phyloP scores from a whole-genome alignment of 108 stramenopile genomes.

The Cylindrotheca closterium region DNA sequence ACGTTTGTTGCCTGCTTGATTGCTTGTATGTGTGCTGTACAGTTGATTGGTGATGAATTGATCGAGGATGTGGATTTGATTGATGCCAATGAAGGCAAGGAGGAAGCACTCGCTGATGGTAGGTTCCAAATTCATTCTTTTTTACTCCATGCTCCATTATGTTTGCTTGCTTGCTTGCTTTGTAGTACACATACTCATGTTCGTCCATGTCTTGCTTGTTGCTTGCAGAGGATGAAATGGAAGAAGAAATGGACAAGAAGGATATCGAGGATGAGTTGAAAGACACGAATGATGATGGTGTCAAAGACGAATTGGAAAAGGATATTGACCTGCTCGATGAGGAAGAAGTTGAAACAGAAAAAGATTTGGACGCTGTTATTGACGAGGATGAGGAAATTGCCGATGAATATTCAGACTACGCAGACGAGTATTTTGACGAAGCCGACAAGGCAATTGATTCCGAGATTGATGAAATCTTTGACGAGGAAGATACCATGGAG shows the following conservation, averaged over 20 bases:
- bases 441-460: constrained; percentile 9
- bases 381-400: constrained; percentile 15
- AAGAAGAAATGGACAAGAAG: neutral
- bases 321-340: constrained; percentile 17
- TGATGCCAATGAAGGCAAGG: constrained; percentile 28
- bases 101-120: constrained; percentile 5
- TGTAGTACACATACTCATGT: too few species aligned
- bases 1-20: too few species aligned
- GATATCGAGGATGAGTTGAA: constrained; percentile 7
- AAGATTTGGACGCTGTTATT: constrained; percentile 24
- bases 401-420: constrained; percentile 14
- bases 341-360: constrained; percentile 22
- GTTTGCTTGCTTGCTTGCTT: too few species aligned
- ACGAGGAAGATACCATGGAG: constrained; percentile 18
- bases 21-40: neutral
- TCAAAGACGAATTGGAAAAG: constrained; percentile 16
- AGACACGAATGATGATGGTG: constrained; percentile 13
- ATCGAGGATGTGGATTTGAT: constrained; percentile 22
- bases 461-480: constrained; percentile 7
- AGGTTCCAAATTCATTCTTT: too few species aligned
- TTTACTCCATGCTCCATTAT: too few species aligned
- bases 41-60: constrained; percentile 21
- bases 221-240: neutral
- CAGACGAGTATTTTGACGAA: constrained; percentile 17
- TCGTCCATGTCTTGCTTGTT: too few species aligned